Conservation (phyloP, 306 rosid species). For the Citrullus colocynthis region DNA sequence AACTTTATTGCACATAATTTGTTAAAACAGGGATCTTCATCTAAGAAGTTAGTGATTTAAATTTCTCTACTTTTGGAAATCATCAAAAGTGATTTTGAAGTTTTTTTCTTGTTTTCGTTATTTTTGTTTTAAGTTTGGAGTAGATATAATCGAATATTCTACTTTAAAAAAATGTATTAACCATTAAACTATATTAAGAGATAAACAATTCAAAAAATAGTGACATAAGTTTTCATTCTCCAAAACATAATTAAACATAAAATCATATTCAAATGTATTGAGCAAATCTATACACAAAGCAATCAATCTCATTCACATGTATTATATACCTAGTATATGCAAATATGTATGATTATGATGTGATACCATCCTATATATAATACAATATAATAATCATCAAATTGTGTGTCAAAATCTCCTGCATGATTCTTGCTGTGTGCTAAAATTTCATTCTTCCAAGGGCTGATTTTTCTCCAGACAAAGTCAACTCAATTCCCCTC, state of each 20-base stretch:
- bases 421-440: slow-evolving; percentile 20
- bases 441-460: not conserved
- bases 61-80: too few relatives aligned
- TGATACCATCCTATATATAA: not conserved
- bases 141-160: too few relatives aligned
- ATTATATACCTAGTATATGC: not conserved
- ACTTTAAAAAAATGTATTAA: too few relatives aligned
- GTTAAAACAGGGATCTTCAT: too few relatives aligned
- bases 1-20: too few relatives aligned
- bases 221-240: not conserved
- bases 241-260: not conserved
- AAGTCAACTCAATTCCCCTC: not conserved
- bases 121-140: too few relatives aligned
- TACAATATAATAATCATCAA: not conserved
- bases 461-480: not conserved
- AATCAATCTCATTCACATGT: not conserved
- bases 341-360: not conserved
- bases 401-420: not conserved
- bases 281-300: not conserved
- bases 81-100: too few relatives aligned
- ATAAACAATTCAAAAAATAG: too few relatives aligned
- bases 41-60: too few relatives aligned
- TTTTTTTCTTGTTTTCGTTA: too few relatives aligned
- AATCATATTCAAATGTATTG: not conserved
- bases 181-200: too few relatives aligned